Base-by-base conservation (phyloP, 805 yeast genomes). In the Metschnikowia baotianmanensis region DNA sequence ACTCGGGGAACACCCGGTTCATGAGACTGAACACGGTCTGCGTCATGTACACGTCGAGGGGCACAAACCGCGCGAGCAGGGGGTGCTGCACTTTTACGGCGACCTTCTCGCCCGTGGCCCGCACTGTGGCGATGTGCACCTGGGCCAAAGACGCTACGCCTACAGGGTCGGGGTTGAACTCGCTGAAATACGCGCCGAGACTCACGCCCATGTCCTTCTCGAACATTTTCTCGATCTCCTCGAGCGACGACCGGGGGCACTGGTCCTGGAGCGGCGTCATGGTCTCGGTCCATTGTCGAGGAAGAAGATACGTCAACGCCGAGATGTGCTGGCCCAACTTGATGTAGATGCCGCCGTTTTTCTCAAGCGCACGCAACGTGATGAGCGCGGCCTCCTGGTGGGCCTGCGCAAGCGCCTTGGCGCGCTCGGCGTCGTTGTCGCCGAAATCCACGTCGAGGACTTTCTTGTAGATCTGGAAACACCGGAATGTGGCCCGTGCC, bases 21-120 rank as follows among this genome's bases (percentile, higher is more conserved):
- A 93, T 79, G 46, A 85, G 62, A 21, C 70, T 67, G 57, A 91
- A 91, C 4, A 90, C 95, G 2, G 79, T 69, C 42, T 77, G 74
- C 0, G 97, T 90, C 58, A 93, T 63, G 53, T 76, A 68, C 2
- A 93, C 80, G 63, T 93, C 99, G 18, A 93, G 62, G 0, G 99
- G 99, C 8, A 93, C 95, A 65, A 86, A 93, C 52, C 84, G 86
- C 34, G 79, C 76, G 39, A 93, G 67, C 2, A 87, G 76, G 0
- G 99, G 99, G 60, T 90, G 98, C 61, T 93, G 99, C 30, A 91
- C 76, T 57, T 93, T 93, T 17, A 93, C 96, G 1, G 99, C 99
- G 3, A 91, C 98, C 53, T 72, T 77, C 45, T 81, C 74, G 2
- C 85, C 86, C 1, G 72, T 73, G 3, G 58, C 64, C 42, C 67